A percentile compares a stretch with the other conserved stretches of the same genome.
These are phyloP conservation scores for Lachancea thermotolerans DNA, from an alignment of 805 yeast species.

Conservation along the genomic window DNA sequence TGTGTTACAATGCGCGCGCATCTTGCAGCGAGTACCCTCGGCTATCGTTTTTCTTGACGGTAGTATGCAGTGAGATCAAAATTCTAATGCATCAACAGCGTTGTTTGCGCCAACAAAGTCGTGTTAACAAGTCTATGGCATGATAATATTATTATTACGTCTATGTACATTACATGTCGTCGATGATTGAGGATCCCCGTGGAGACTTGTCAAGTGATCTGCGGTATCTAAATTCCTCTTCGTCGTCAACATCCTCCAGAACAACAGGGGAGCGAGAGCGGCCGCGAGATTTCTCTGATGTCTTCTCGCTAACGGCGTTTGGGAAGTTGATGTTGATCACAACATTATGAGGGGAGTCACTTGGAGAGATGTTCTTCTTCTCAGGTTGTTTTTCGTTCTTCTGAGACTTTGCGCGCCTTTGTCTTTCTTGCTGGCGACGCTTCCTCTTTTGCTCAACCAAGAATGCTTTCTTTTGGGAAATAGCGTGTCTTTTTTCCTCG, in stretches of 20 bases:
- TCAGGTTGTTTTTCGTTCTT: not conserved
- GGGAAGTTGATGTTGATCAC: constrained; percentile 7
- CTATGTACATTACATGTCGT: constrained; percentile 17
- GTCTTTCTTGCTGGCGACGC: not conserved
- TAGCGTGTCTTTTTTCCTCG: not conserved
- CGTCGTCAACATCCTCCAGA: constrained; percentile 32
- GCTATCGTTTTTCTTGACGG: no score
- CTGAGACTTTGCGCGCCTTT: not conserved
- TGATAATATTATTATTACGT: not conserved
- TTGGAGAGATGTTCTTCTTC: not conserved
- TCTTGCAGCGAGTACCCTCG: no score
- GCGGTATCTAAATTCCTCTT: constrained; percentile 25
- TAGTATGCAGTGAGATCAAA: no score
- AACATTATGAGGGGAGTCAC: not conserved
- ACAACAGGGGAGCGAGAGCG: constrained; percentile 18
- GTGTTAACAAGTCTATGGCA: not conserved
- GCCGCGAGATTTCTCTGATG: constrained; percentile 1
- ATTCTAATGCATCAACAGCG: no score
- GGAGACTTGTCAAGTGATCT: constrained; percentile 21
- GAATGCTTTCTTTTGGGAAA: constrained; percentile 6
- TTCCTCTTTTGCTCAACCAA: constrained; percentile 5
- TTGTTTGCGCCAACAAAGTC: no score
- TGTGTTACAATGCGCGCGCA: no score
- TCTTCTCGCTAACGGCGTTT: not conserved
- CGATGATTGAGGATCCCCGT: constrained; percentile 24